phyloP scores from a whole-genome alignment of 2,329 filamentous ascomycete species.

The Emericellopsis atlantica region DNA sequence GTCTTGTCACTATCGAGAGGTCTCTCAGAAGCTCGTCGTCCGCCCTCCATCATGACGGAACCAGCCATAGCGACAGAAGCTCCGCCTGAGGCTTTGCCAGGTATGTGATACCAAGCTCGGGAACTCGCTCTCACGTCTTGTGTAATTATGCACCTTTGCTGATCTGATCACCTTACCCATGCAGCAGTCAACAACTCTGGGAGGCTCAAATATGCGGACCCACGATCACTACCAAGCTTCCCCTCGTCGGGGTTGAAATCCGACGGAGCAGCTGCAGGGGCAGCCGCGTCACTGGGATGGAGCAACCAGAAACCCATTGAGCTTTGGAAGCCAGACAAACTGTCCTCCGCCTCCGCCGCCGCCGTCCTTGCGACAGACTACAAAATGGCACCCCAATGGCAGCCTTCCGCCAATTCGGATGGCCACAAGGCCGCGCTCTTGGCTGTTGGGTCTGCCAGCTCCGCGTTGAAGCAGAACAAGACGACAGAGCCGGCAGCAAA shows the following conservation, averaged over 20 bases:
- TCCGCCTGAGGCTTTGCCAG: too few relatives aligned
- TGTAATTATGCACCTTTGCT: too few relatives aligned
- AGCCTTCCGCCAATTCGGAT: conserved; percentile 49
- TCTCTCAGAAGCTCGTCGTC: too few relatives aligned
- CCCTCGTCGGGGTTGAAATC: conserved; percentile 50
- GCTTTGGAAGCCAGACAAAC: conserved; percentile 52
- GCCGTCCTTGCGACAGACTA: conserved; percentile 28
- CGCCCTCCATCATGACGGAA: too few relatives aligned
- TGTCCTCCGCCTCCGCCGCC: conserved; percentile 34
- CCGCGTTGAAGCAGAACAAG: conserved; percentile 13
- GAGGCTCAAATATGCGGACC: conserved; percentile 56
- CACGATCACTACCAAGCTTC: conserved; percentile 62
- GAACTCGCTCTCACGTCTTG: too few relatives aligned
- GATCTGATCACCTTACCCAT: too few relatives aligned
- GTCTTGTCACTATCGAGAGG: too few relatives aligned
- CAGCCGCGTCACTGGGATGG: conserved; percentile 65
- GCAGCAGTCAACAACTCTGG: conserved; percentile 15
- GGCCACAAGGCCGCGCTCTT: conserved; percentile 65
- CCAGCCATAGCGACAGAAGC: too few relatives aligned
- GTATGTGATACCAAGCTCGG: too few relatives aligned
- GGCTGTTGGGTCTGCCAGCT: conserved; percentile 32
- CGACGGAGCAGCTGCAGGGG: conserved; percentile 51
- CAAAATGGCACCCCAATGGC: conserved; percentile 39
- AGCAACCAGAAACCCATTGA: conserved; percentile 53
- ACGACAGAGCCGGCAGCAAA: conserved; percentile 6